Base-by-base conservation (phyloP, 2,329 filamentous ascomycete genomes). In the Lithohypha guttulata region DNA sequence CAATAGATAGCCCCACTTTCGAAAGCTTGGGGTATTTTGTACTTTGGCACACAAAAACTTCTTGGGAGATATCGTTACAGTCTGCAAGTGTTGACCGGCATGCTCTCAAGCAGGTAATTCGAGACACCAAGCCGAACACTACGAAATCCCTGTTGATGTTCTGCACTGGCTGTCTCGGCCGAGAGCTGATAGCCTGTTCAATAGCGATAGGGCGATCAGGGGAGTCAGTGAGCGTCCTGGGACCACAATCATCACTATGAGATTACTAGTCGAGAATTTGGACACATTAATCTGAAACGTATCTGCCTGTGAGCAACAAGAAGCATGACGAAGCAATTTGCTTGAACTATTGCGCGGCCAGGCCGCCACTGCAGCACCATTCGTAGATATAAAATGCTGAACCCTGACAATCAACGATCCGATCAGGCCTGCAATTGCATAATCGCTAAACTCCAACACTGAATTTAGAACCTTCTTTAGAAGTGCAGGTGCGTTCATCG, bases 261-360 rank as follows among this genome's bases (percentile, higher is more conserved):
- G 22, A 25, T 25, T 7, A 7, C 7, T 25, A 25, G 7, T n/a
- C n/a, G n/a, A n/a, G n/a, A n/a, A n/a, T n/a, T n/a, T n/a, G n/a
- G n/a, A n/a, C n/a, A n/a, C n/a, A n/a, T n/a, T n/a, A n/a, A n/a
- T 18, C 14, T 34, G 40, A 37, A 42, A 37, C 27, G 32, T 32
- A 34, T 22, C 21, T 42, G 40, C 40, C 40, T 42, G 26, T 22
- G 13, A 37, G 5, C n/a, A 26, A 33, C 6, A 6, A 32, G 6
- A 25, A 34, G 18, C 13, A 41, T 51, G 44, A 48, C 43, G 47
- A 50, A 43, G 45, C 47, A 35, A 22, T 42, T 31, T 26, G 27
- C 4, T 33, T 23, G 31, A 39, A 20, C 42, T 41, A 47, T 51
- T 51, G 49, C 47, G 49, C 39, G 49, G 49, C 49, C 43, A 43